Percentiles rank a stretch among this genome's conserved stretches.
Evolutionary conservation across 495 filamentous ascomycete genomes (phyloP).

Genomic region (Aspergillus baeticus): DNA sequence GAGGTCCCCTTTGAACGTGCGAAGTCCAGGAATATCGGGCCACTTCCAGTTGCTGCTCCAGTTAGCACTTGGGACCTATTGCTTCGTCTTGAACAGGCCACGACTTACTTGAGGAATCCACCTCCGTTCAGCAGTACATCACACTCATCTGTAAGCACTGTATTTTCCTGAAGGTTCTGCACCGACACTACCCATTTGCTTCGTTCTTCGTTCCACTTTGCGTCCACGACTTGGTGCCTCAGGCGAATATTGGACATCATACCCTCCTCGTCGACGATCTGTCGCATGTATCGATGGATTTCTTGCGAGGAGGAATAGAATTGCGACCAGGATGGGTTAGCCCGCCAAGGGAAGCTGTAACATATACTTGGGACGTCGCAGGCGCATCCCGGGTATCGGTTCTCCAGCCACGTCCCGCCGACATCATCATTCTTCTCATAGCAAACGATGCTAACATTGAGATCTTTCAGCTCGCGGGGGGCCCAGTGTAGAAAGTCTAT

Average conservation of each 20-base stretch:
- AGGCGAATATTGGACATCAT: slow-evolving; percentile 24
- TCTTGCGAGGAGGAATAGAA: slow-evolving; percentile 48
- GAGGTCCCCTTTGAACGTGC: not conserved
- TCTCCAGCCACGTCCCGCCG: slow-evolving; percentile 51
- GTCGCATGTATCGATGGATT: slow-evolving; percentile 49
- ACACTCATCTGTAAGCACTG: slow-evolving; percentile 35
- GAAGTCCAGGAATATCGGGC: no score
- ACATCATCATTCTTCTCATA: slow-evolving; percentile 18
- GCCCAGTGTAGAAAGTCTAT: slow-evolving; percentile 17
- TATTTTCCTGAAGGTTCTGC: slow-evolving; percentile 31
- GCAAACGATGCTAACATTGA: slow-evolving; percentile 8
- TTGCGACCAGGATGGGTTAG: slow-evolving; percentile 46
- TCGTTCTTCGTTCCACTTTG: slow-evolving; percentile 27
- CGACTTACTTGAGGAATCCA: slow-evolving; percentile 41
- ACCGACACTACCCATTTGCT: slow-evolving; percentile 38
- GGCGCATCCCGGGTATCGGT: slow-evolving; percentile 58
- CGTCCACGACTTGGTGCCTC: slow-evolving; percentile 17
- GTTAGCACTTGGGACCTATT: no score
- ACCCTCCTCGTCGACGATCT: slow-evolving; percentile 25
- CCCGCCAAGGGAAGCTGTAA: slow-evolving; percentile 38
- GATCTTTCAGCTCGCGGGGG: not conserved
- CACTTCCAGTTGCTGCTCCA: no score
- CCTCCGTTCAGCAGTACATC: slow-evolving; percentile 48
- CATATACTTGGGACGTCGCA: slow-evolving; percentile 32
- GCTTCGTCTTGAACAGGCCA: slow-evolving; percentile 4